Evolutionary conservation across 805 yeast species (phyloP).

Genomic region (Zygoascus biomembranicola): DNA sequence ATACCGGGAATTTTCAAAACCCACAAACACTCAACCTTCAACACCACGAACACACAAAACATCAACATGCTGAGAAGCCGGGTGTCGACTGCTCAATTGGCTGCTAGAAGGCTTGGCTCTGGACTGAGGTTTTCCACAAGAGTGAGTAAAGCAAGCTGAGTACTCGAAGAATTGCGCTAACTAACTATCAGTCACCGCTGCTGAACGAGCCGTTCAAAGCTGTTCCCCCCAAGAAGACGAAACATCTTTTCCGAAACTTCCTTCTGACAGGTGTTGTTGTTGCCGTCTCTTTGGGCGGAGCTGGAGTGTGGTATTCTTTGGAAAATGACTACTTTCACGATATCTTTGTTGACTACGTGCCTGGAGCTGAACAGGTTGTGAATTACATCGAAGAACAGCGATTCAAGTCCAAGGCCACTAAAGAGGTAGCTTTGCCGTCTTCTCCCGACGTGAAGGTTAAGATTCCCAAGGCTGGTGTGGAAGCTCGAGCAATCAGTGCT

Average conservation of each 20-base stretch:
- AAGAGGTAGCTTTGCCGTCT: not conserved
- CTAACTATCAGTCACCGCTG: not conserved
- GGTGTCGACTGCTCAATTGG: not conserved
- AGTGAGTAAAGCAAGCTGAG: not conserved
- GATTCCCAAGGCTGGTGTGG: constrained; percentile 18
- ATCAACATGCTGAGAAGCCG: not conserved
- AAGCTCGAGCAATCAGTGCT: constrained; percentile 10
- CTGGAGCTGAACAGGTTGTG: constrained; percentile 50
- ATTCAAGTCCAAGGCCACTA: not conserved
- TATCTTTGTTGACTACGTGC: constrained; percentile 53
- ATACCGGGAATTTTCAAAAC: not conserved
- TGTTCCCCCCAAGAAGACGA: constrained; percentile 11
- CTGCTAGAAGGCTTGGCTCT: not conserved
- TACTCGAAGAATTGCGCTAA: not conserved
- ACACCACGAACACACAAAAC: not conserved
- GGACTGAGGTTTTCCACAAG: not conserved
- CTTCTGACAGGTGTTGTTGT: constrained; percentile 20
- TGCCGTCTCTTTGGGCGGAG: constrained; percentile 39
- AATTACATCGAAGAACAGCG: constrained; percentile 38
- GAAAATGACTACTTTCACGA: constrained; percentile 54
- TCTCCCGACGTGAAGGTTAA: constrained; percentile 11
- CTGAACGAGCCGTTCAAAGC: not conserved
- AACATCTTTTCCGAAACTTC: constrained; percentile 26
- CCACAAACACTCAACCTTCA: not conserved
- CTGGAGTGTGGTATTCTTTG: constrained; percentile 51